These are phyloP conservation scores for Neolentinus lepideus DNA, from an alignment of 1,284 basidiomycete genomes.

Conservation along the genomic window DNA sequence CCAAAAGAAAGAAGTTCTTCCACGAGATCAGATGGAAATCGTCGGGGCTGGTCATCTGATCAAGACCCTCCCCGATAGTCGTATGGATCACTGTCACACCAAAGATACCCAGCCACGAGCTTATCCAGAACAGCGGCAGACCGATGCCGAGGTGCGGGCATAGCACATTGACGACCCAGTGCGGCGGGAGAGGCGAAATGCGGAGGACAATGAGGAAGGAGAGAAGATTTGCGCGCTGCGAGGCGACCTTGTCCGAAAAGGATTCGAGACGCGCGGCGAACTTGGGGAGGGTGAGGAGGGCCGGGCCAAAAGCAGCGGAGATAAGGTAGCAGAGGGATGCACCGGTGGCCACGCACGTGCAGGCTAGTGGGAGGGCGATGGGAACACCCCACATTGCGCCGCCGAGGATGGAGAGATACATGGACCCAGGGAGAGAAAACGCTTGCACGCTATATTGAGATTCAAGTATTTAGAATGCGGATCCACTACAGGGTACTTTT, in stretches of 20 bases:
- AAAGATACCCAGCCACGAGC: constrained; percentile 87
- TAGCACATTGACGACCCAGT: constrained; percentile 94
- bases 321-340: constrained; percentile 92
- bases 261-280: constrained; percentile 77
- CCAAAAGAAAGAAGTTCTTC: constrained; percentile 78
- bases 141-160: constrained; percentile 92
- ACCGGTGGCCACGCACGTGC: constrained; percentile 86
- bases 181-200: constrained; percentile 93
- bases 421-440: constrained; percentile 94
- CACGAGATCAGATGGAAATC: constrained; percentile 92
- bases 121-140: constrained; percentile 82
- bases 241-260: constrained; percentile 71
- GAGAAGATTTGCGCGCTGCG: constrained; percentile 74
- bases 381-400: constrained; percentile 96
- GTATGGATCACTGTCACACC: constrained; percentile 93
- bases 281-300: constrained; percentile 77
- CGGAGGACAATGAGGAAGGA: constrained; percentile 89
- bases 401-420: constrained; percentile 96
- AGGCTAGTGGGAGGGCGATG: constrained; percentile 84
- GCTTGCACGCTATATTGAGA: constrained; percentile 82
- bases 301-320: constrained; percentile 84
- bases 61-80: constrained; percentile 89
- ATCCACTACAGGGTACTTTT: not conserved
- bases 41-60: constrained; percentile 89
- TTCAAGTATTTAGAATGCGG: constrained; percentile 6